These are phyloP conservation scores for Boletus sp. DNA, from an alignment of 768 basidiomycete genomes.

Conservation along the genomic window DNA sequence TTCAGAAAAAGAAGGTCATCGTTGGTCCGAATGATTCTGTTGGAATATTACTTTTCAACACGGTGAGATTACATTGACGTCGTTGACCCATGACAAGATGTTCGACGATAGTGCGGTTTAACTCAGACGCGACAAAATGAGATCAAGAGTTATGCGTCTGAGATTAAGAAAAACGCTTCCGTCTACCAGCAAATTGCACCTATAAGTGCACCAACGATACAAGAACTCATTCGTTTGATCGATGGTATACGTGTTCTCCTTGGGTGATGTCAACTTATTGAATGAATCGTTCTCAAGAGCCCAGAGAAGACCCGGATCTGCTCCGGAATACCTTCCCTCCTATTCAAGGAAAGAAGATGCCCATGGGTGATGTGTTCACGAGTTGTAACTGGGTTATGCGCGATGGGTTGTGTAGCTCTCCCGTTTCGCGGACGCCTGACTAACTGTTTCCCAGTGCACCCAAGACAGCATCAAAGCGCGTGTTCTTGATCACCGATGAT, in stretches of 20 bases:
- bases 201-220: slow-evolving; percentile 78
- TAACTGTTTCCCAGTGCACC: slow-evolving; percentile 51
- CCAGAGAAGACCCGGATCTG: slow-evolving; percentile 58
- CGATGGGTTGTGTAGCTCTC: slow-evolving; percentile 56
- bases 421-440: slow-evolving; percentile 15
- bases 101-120: not conserved
- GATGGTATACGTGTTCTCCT: slow-evolving; percentile 52
- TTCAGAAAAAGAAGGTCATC: no score
- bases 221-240: slow-evolving; percentile 71
- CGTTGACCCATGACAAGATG: not conserved
- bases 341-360: slow-evolving; percentile 51
- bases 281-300: slow-evolving; percentile 40
- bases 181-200: slow-evolving; percentile 74
- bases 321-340: slow-evolving; percentile 65
- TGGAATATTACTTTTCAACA: slow-evolving; percentile 90
- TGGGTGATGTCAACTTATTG: not conserved
- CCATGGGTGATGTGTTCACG: slow-evolving; percentile 87
- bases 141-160: slow-evolving; percentile 41
- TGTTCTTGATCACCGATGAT: slow-evolving; percentile 89
- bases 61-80: slow-evolving; percentile 47
- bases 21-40: slow-evolving; percentile 85
- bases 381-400: slow-evolving; percentile 88
- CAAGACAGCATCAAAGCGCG: slow-evolving; percentile 86
- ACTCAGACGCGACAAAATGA: slow-evolving; percentile 26
- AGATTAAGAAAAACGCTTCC: slow-evolving; percentile 67